Percentiles rank a stretch among this genome's conserved stretches.
Evolutionary conservation across 176 grass and related monocot genomes (phyloP).

Genomic region (Bolboschoenus planiculmis): DNA sequence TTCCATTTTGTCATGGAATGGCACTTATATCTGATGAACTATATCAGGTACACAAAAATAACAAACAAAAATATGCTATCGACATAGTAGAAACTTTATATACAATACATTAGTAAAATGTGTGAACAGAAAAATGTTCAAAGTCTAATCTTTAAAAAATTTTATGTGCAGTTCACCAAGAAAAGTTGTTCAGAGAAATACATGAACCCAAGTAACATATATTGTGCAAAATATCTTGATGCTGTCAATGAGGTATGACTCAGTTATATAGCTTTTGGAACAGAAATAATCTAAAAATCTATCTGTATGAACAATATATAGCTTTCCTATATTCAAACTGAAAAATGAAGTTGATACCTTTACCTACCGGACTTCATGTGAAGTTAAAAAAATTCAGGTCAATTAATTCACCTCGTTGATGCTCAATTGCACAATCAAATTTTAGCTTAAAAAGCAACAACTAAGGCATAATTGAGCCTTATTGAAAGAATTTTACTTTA

Average conservation of each 20-base stretch:
- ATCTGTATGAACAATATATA: not conserved
- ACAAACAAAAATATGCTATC: not conserved
- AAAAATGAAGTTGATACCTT: not conserved
- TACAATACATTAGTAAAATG: not conserved
- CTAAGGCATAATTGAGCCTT: not conserved
- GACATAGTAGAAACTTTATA: not conserved
- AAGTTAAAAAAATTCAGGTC: not conserved
- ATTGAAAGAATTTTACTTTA: not conserved
- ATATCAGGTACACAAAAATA: slow-evolving; percentile 31
- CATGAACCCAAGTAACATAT: slow-evolving; percentile 22
- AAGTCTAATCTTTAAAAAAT: not conserved
- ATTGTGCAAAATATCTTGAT: slow-evolving; percentile 28
- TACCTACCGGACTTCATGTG: not conserved
- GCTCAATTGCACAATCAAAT: not conserved
- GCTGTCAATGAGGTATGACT: slow-evolving; percentile 27
- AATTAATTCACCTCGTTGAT: not conserved
- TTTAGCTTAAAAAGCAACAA: not conserved
- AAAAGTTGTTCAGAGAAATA: slow-evolving; percentile 36
- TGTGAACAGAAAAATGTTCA: not conserved
- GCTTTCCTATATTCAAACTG: not conserved
- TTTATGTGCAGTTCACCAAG: slow-evolving; percentile 26
- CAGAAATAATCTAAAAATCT: not conserved
- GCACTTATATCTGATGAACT: slow-evolving; percentile 80
- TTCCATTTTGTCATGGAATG: slow-evolving; percentile 73
- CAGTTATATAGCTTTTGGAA: not conserved